A percentile compares a stretch with the other conserved stretches of the same genome.
Conservation (phyloP, 257 asterid species). For the Jaltomata sinuosa region DNA sequence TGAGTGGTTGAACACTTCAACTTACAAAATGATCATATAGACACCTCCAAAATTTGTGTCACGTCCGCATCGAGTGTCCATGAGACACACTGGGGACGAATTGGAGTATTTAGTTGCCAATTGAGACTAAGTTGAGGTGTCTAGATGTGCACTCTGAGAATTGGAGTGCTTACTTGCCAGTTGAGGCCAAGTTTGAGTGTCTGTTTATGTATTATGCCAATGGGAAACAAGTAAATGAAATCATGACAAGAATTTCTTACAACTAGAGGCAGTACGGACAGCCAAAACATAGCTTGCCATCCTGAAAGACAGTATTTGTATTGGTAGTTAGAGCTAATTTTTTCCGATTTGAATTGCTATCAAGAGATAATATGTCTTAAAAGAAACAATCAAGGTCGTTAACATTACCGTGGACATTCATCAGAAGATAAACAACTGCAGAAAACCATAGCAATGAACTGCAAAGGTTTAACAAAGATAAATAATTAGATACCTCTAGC, state of each 20-base stretch:
- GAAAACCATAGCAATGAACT: conserved; percentile 68
- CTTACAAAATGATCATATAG: no score
- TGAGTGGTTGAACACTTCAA: no score
- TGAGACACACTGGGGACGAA: no score
- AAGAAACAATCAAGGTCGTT: background rate
- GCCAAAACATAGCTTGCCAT: conserved; percentile 50
- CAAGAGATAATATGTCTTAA: background rate
- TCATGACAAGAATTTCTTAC: background rate
- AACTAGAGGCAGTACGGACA: conserved; percentile 38
- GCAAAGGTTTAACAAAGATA: conserved; percentile 13
- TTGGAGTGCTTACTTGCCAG: no score
- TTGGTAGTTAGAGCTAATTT: background rate
- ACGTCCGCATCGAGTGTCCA: no score
- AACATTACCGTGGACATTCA: conserved; percentile 52
- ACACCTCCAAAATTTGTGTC: no score
- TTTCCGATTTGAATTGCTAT: background rate
- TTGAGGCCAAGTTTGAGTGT: no score
- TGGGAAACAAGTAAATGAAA: background rate
- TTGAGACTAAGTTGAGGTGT: no score
- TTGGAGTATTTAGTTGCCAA: no score
- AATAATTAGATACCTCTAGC: background rate
- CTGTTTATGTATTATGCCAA: background rate
- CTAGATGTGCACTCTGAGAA: no score
- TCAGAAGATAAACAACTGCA: conserved; percentile 66
- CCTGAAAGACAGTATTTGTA: conserved; percentile 32